Evolutionary conservation across 352 stramenopile species (phyloP).

Genomic region (Aphanomyces astaci): DNA sequence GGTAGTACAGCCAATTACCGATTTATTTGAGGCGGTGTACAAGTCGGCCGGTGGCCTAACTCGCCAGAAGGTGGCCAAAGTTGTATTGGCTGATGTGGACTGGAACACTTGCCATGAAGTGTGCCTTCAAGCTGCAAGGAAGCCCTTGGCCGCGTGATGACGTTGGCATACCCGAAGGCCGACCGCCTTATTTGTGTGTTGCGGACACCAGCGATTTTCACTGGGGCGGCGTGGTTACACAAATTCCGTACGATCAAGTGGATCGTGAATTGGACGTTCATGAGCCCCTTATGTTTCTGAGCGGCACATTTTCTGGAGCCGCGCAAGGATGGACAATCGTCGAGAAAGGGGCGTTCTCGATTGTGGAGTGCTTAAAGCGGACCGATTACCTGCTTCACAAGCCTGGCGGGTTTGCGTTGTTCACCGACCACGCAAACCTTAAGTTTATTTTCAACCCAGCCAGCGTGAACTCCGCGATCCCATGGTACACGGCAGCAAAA

Average conservation of each 20-base stretch:
- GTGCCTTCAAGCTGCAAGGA: not conserved
- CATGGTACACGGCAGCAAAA: slow-evolving; percentile 11
- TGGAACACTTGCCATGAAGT: not conserved
- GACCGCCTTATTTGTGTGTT: slow-evolving; percentile 4
- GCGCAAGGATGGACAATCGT: slow-evolving; percentile 7
- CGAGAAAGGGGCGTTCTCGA: slow-evolving; percentile 14
- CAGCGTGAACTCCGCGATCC: not conserved
- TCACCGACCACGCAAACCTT: slow-evolving; percentile 14
- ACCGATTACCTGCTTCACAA: not conserved
- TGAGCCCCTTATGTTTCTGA: slow-evolving; percentile 6
- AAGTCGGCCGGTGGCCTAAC: not conserved
- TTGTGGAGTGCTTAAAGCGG: not conserved
- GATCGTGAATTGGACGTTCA: not conserved
- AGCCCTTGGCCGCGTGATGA: not conserved
- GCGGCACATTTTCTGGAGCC: slow-evolving; percentile 5
- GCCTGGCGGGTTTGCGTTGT: slow-evolving; percentile 11
- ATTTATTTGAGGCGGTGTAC: slow-evolving; percentile 17
- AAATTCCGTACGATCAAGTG: not conserved
- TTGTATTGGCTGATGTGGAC: not conserved
- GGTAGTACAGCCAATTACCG: not conserved
- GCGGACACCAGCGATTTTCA: not conserved
- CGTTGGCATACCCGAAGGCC: not conserved
- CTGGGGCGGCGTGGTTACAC: slow-evolving; percentile 13
- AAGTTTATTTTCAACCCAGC: slow-evolving; percentile 21
- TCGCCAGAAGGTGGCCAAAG: slow-evolving; percentile 4